Percentiles rank a stretch among this genome's conserved stretches.
Conservation (phyloP, 108 stramenopile species). For the Aureococcus anophagefferens region DNA sequence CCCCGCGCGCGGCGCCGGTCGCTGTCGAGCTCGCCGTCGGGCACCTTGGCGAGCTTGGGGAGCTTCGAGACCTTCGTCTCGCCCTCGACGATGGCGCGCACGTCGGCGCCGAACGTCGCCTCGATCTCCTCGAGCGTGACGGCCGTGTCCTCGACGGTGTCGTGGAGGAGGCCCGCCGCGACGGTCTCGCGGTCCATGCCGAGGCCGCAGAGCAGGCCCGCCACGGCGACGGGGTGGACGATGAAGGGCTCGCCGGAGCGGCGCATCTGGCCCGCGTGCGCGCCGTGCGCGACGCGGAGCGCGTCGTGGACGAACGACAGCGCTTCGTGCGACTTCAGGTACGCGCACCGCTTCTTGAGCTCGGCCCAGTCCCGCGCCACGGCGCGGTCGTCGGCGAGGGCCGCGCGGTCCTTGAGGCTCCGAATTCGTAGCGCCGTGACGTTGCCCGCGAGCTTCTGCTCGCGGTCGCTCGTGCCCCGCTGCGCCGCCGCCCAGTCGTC, state of each 20-base stretch:
- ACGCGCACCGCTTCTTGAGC: too few relatives aligned
- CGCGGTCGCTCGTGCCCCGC: too few relatives aligned
- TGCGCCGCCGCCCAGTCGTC: too few relatives aligned
- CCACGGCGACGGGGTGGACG: constrained; percentile 84
- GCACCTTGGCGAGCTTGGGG: constrained; percentile 63
- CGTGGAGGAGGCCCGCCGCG: constrained; percentile 86
- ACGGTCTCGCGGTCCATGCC: constrained; percentile 84
- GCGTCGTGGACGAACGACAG: constrained; percentile 14
- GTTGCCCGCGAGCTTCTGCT: too few relatives aligned
- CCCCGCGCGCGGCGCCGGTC: constrained; percentile 85
- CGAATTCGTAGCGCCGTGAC: too few relatives aligned
- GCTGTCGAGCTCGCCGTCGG: constrained; percentile 64
- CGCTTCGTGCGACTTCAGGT: too few relatives aligned
- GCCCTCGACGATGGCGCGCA: constrained; percentile 28
- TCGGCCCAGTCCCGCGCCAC: too few relatives aligned
- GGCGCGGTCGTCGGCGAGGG: too few relatives aligned
- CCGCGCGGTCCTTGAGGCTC: too few relatives aligned
- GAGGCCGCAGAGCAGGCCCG: constrained; percentile 64
- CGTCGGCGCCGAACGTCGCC: constrained; percentile 25
- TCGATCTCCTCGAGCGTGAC: constrained; percentile 66
- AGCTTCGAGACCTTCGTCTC: constrained; percentile 72
- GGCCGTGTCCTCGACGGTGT: constrained; percentile 92
- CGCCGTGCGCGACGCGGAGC: constrained; percentile 23
- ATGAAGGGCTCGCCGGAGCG: constrained; percentile 68
- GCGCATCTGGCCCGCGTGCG: constrained; percentile 31